Conservation (phyloP, 2,329 filamentous ascomycete species). For the Blastomyces emzantsi region DNA sequence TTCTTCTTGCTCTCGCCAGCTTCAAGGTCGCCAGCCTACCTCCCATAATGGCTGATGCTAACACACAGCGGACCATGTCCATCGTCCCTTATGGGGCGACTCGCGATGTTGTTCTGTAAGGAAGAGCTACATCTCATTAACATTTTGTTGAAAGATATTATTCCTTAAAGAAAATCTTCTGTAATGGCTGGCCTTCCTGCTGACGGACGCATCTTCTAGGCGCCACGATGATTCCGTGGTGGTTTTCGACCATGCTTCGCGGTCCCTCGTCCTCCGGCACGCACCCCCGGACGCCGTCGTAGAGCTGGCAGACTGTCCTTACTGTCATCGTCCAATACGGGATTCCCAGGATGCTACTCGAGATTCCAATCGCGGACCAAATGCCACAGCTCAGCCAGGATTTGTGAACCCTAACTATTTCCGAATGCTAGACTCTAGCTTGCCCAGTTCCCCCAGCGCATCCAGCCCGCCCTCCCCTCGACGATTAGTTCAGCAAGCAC, state of each 20-base stretch:
- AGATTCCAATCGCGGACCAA: constrained; percentile 26
- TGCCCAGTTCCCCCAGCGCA: constrained; percentile 25
- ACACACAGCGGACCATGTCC: constrained; percentile 28
- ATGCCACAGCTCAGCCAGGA: constrained; percentile 40
- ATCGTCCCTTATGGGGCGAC: constrained; percentile 36
- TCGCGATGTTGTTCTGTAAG: constrained; percentile 39
- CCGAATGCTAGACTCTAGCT: constrained; percentile 67
- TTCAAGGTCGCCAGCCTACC: constrained; percentile 5
- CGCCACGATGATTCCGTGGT: constrained; percentile 91
- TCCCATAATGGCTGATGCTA: constrained; percentile 15
- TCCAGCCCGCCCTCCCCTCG: constrained; percentile 40
- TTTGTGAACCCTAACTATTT: constrained; percentile 94
- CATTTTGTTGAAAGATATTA: neutral
- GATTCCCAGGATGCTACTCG: constrained; percentile 38
- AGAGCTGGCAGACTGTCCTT: constrained; percentile 68
- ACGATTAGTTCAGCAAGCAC: constrained; percentile 40
- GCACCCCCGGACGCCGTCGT: constrained; percentile 43
- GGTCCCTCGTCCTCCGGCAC: constrained; percentile 72
- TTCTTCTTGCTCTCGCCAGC: constrained; percentile 2
- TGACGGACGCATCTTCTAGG: constrained; percentile 40
- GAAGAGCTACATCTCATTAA: constrained; percentile 8
- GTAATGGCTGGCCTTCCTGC: neutral
- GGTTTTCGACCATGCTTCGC: constrained; percentile 75
- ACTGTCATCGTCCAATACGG: constrained; percentile 66
- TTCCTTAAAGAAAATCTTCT: neutral